Conservation (phyloP, 1,284 basidiomycete genomes). For the Sanghuangporus sanghuang region DNA sequence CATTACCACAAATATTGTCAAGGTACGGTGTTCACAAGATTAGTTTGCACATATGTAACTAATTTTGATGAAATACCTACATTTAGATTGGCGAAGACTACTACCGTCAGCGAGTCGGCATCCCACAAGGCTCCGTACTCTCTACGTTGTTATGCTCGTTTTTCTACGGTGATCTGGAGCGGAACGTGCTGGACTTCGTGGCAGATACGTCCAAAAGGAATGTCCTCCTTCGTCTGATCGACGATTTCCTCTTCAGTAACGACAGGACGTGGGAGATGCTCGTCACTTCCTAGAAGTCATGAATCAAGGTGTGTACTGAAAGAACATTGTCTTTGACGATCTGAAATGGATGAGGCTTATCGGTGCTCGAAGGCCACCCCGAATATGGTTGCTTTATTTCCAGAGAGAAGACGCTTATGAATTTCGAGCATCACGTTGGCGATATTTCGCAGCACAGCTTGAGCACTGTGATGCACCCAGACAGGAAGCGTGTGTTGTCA, state of each 20-base stretch:
- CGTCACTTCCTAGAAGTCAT: conserved; percentile 72
- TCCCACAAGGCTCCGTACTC: conserved; percentile 92
- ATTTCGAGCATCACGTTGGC: conserved; percentile 53
- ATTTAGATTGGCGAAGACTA: conserved; percentile 68
- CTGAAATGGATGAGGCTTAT: not conserved
- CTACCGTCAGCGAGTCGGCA: conserved; percentile 86
- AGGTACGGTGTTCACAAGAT: conserved; percentile 39
- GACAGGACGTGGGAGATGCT: conserved; percentile 59
- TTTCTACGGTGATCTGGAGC: conserved; percentile 92
- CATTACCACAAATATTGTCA: conserved; percentile 88
- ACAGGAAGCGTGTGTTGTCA: conserved; percentile 48
- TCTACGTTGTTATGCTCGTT: conserved; percentile 89
- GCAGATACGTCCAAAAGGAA: conserved; percentile 31
- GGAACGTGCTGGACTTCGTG: conserved; percentile 49
- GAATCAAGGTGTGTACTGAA: conserved; percentile 52
- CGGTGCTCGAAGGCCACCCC: conserved; percentile 57
- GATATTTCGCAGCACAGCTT: conserved; percentile 12
- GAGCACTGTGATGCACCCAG: conserved; percentile 25
- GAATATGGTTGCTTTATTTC: conserved; percentile 93
- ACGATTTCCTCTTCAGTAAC: conserved; percentile 94
- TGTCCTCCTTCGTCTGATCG: conserved; percentile 82
- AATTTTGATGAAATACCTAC: not conserved
- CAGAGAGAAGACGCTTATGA: conserved; percentile 83
- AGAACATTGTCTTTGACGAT: not conserved
- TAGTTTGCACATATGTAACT: not conserved